Evolutionary conservation across 306 rosid species (phyloP).

Genomic region (Bauhinia variegata): DNA sequence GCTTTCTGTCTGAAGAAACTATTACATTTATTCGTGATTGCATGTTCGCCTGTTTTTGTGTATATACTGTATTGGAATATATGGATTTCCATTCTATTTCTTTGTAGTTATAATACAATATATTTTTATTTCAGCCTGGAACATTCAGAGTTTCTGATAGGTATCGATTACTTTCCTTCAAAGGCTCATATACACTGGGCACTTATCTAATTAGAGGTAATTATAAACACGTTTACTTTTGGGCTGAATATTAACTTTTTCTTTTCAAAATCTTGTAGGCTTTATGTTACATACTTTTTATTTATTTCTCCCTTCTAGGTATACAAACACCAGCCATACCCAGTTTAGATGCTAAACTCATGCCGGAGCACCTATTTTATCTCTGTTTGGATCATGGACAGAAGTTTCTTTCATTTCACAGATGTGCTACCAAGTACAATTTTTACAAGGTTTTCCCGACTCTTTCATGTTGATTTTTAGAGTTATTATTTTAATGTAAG

Average conservation of each 20-base stretch:
- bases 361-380: constrained; percentile 78
- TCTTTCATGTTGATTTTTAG: constrained; percentile 3
- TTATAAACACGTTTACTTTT: not conserved
- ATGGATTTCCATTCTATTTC: not conserved
- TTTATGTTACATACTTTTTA: not conserved
- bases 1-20: not conserved
- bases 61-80: not conserved
- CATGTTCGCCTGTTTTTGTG: not conserved
- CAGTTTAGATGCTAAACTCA: constrained; percentile 65
- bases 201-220: constrained; percentile 65
- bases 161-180: constrained; percentile 63
- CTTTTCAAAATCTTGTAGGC: not conserved
- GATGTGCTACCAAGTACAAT: constrained; percentile 55
- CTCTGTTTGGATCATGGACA: constrained; percentile 69
- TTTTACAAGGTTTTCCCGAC: constrained; percentile 73
- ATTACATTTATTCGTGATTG: constrained; percentile 15
- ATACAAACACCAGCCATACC: constrained; percentile 51
- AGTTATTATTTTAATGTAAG: constrained; percentile 1
- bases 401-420: constrained; percentile 51
- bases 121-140: constrained; percentile 62
- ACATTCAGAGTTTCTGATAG: constrained; percentile 52
- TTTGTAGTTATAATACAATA: not conserved
- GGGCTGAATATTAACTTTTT: not conserved
- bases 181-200: constrained; percentile 69
- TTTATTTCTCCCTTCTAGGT: constrained; percentile 46